Evolutionary conservation across 257 asterid genomes (phyloP), one percentile per base, ranked within the genome.

Genomic region (Orobanche coerulescens): DNA sequence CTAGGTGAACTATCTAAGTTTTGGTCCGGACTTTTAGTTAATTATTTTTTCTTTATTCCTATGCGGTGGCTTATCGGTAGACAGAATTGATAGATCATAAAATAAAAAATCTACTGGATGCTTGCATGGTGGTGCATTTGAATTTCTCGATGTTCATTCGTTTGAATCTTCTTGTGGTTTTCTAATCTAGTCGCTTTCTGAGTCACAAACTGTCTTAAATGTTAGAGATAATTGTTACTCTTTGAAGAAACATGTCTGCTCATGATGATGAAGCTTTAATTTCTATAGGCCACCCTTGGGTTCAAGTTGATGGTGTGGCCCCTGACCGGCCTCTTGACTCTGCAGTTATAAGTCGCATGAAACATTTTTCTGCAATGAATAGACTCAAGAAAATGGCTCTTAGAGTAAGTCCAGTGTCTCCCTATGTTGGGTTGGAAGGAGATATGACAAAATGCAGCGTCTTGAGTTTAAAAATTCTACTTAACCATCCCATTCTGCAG

Each of bases 361-460:
- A 90, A 71, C 97, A 90, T 42, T 90, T 90, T 68, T 86, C 95
- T n/a, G 97, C 95, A 0, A 89, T 86, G 97, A 89, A 89, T 75
- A 82, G 92, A 67, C 91, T 86, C 67, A 90, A 90, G 86, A 90
- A 90, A 83, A 90, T 90, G 97, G 95, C 97, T 75, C 80, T 90
- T 55, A 75, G 94, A 74, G 97, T 90, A 78, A 65, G 91, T 74
- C 64, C 46, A 11, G 8, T 14, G 31, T 26, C 5, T 5, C 31
- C 37, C 0, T 9, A 31, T 9, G 6, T 0, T 5, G 48, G 1
- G 50, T 0, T 19, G 9, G 50, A 9, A 13, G 5, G 54, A 6
- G 12, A 10, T n/a, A 33, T 49, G 56, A 51, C 5, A 9, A 22
- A 62, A 8, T 54, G 42, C 34, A 22, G 15, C 30, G 2, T n/a